Conservation (phyloP, 768 basidiomycete genomes). For the Rickenella mellea region DNA sequence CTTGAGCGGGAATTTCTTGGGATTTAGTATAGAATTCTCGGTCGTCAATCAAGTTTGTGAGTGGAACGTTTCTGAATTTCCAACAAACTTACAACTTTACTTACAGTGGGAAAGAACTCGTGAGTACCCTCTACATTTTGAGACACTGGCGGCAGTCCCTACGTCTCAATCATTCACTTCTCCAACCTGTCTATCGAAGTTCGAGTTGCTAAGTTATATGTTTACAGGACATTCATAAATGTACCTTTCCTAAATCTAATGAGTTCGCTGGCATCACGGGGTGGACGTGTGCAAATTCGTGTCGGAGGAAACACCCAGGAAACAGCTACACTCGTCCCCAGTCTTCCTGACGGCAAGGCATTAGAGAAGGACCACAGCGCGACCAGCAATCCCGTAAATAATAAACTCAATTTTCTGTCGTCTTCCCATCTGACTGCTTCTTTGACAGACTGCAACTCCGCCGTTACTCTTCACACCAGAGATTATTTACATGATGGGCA, state of each 20-base stretch:
- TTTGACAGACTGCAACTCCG: conserved; percentile 43
- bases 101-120: conserved; percentile 1
- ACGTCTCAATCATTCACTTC: neutral
- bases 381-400: conserved; percentile 7
- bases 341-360: conserved; percentile 16
- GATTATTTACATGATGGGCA: conserved; percentile 39
- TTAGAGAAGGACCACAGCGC: conserved; percentile 21
- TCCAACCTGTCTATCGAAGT: neutral
- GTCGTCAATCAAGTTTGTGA: conserved; percentile 40
- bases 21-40: conserved; percentile 57
- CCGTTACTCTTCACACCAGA: conserved; percentile 38
- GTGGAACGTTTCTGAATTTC: conserved; percentile 13
- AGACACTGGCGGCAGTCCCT: too few relatives aligned
- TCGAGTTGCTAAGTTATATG: conserved; percentile 8
- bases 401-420: neutral
- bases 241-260: conserved; percentile 38
- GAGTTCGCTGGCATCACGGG: conserved; percentile 34
- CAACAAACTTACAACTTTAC: neutral
- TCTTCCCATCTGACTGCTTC: conserved; percentile 20
- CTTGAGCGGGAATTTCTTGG: conserved; percentile 35
- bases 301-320: conserved; percentile 49
- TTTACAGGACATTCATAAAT: conserved; percentile 18
- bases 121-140: too few relatives aligned
- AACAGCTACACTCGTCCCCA: conserved; percentile 19
- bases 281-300: conserved; percentile 30